These are phyloP conservation scores for Huntiella decipiens DNA, from an alignment of 2,329 filamentous ascomycete genomes.

Conservation along the genomic window DNA sequence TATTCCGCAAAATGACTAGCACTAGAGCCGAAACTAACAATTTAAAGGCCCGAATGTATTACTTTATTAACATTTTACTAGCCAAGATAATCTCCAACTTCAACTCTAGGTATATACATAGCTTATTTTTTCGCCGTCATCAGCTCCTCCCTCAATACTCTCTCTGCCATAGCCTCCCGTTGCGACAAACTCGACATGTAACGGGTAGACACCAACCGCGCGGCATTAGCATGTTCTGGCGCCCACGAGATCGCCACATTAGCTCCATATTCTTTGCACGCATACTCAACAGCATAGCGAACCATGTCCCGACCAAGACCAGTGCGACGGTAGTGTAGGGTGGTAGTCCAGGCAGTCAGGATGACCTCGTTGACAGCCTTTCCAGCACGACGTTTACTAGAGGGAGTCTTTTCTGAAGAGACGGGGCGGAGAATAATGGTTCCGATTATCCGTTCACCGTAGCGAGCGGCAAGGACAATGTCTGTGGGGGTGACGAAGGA, in stretches of 20 bases:
- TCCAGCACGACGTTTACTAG: background rate
- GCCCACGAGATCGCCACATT: background rate
- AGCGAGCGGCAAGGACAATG: background rate
- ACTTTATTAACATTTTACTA: too few species aligned
- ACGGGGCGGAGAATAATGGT: background rate
- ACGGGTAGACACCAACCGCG: background rate
- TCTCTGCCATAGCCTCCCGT: background rate
- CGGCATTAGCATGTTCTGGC: slow-evolving; percentile 2
- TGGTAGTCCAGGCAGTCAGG: slow-evolving; percentile 58
- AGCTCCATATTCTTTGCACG: background rate
- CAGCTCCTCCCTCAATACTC: slow-evolving; percentile 4
- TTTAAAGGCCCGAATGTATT: too few species aligned
- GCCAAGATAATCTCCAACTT: too few species aligned
- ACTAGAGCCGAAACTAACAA: too few species aligned
- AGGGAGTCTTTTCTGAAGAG: background rate
- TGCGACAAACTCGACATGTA: background rate
- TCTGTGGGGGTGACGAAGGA: background rate
- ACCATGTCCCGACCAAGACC: slow-evolving; percentile 56
- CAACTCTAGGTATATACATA: too few species aligned
- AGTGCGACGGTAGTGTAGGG: slow-evolving; percentile 44
- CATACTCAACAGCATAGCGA: background rate
- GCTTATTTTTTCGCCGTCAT: background rate
- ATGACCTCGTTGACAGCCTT: slow-evolving; percentile 22
- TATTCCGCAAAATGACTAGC: too few species aligned
- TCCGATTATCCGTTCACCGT: background rate